These are phyloP conservation scores for Solanum piurae DNA, from an alignment of 257 asterid genomes.

Conservation along the genomic window DNA sequence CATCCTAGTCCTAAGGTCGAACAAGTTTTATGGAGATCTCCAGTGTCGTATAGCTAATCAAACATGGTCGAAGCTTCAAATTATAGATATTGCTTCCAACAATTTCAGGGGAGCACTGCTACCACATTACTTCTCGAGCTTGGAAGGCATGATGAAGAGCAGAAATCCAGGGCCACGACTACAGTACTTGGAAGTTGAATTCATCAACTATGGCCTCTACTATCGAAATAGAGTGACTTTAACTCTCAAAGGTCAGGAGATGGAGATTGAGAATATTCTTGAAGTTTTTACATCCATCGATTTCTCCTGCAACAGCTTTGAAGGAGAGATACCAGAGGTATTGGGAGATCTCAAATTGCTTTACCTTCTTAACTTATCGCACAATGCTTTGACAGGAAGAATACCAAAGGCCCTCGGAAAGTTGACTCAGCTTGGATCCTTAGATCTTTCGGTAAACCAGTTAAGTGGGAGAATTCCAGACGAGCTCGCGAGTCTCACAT, in stretches of 20 bases:
- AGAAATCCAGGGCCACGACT: neutral
- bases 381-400: neutral
- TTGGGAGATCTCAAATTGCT: neutral
- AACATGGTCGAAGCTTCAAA: neutral
- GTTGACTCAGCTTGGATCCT: neutral
- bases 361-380: neutral
- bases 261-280: neutral
- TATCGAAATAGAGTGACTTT: neutral
- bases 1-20: neutral
- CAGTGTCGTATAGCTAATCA: neutral
- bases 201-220: neutral
- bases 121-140: neutral
- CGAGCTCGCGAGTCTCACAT: slow-evolving; percentile 24
- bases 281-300: neutral
- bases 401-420: neutral
- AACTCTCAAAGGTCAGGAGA: neutral
- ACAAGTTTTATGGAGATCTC: neutral
- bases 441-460: neutral
- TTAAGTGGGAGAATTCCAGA: slow-evolving; percentile 34
- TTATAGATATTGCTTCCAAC: too few species aligned
- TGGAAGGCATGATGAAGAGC: neutral
- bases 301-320: neutral
- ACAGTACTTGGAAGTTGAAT: neutral
- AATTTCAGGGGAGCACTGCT: neutral
- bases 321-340: neutral